A percentile compares a stretch with the other conserved stretches of the same genome.
Conservation (phyloP, 1,284 basidiomycete species). For the Marasmius oreades region DNA sequence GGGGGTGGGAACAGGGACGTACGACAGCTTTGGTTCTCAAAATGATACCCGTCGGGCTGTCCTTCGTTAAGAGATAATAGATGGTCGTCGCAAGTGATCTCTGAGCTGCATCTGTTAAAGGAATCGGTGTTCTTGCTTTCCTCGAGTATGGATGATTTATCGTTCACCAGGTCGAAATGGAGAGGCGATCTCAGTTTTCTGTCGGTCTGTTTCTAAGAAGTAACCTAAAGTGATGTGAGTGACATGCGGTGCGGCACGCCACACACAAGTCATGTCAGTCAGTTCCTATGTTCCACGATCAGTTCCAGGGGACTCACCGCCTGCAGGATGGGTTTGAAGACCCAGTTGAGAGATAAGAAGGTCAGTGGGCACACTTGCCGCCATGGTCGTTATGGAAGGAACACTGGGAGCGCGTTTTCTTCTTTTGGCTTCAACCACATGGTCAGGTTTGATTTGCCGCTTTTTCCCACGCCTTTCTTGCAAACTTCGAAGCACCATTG, state of each 20-base stretch:
- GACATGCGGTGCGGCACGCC: too few relatives aligned
- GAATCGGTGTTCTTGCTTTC: neutral
- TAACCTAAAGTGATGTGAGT: too few relatives aligned
- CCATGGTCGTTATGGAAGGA: neutral
- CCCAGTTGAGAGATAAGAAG: neutral
- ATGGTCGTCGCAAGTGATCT: constrained; percentile 39
- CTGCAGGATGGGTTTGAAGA: neutral
- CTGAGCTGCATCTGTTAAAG: constrained; percentile 21
- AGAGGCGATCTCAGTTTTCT: constrained; percentile 29
- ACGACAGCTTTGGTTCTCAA: constrained; percentile 46
- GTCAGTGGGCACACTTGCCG: neutral
- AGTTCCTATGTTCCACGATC: too few relatives aligned
- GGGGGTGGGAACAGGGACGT: too few relatives aligned
- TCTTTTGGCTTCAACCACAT: neutral
- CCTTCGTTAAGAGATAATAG: constrained; percentile 42
- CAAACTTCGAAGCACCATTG: too few relatives aligned
- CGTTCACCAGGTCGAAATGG: constrained; percentile 34
- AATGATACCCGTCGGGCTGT: constrained; percentile 36
- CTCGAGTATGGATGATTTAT: neutral
- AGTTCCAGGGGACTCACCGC: neutral
- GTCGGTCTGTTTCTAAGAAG: constrained; percentile 37
- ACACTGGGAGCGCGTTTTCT: too few relatives aligned
- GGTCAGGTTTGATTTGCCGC: too few relatives aligned
- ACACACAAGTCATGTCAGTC: too few relatives aligned
- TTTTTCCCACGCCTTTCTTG: too few relatives aligned